Conservation (phyloP, 2,329 filamentous ascomycete species). For the Cladosporium sp. region DNA sequence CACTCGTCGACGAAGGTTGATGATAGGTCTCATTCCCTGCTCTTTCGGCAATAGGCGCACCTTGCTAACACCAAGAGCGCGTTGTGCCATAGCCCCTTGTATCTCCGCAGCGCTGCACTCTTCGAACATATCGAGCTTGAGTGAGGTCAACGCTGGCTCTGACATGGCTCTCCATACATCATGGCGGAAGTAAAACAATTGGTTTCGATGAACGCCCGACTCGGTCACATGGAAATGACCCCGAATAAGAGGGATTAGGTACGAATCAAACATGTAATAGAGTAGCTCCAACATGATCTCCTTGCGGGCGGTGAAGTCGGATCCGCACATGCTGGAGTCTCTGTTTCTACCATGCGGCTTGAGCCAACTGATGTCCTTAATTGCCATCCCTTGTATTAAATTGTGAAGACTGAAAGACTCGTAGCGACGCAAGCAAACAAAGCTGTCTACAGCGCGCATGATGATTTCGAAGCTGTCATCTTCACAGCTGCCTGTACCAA, state of each 20-base stretch:
- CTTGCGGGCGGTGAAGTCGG: constrained; percentile 72
- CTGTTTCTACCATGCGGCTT: constrained; percentile 47
- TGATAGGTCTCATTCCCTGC: constrained; percentile 75
- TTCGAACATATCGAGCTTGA: constrained; percentile 76
- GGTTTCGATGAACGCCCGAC: constrained; percentile 75
- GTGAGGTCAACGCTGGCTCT: constrained; percentile 66
- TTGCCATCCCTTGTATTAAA: constrained; percentile 69
- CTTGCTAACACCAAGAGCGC: constrained; percentile 73
- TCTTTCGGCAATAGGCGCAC: constrained; percentile 82
- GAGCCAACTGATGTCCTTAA: constrained; percentile 56
- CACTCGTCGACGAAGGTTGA: constrained; percentile 73
- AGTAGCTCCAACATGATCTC: constrained; percentile 83
- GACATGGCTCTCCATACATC: constrained; percentile 82
- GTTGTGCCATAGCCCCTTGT: constrained; percentile 58
- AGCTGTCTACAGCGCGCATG: constrained; percentile 70
- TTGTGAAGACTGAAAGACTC: constrained; percentile 81
- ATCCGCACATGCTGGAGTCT: constrained; percentile 61
- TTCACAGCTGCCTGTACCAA: constrained; percentile 60
- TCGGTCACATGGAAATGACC: constrained; percentile 95
- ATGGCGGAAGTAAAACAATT: constrained; percentile 90
- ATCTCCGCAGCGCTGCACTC: constrained; percentile 65
- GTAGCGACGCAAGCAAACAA: constrained; percentile 75
- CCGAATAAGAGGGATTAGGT: constrained; percentile 82
- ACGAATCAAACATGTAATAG: constrained; percentile 90
- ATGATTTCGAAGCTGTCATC: constrained; percentile 62